Evolutionary conservation across 2,329 filamentous ascomycete species (phyloP).

Genomic region (Aspergillus quadricinctus): DNA sequence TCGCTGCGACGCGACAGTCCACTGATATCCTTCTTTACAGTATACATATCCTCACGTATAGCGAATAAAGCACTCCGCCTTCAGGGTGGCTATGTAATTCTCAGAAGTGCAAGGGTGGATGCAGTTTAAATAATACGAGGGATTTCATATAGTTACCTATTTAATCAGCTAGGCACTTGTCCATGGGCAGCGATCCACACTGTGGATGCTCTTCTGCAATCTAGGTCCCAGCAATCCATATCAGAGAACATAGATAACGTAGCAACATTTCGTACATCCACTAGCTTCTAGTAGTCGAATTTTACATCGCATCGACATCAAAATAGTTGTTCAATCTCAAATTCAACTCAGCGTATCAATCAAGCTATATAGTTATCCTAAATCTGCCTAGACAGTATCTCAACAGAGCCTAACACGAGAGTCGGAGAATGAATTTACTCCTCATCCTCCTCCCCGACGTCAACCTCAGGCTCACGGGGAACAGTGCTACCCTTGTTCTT

Average conservation of each 20-base stretch:
- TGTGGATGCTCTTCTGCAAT: background rate
- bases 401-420: background rate
- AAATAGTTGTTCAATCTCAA: background rate
- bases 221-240: no score
- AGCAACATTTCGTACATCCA: background rate
- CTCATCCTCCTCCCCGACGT: constrained; percentile 25
- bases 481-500: constrained; percentile 29
- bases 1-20: no score
- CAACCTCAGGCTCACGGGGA: constrained; percentile 32
- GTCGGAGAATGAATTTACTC: constrained; percentile 2
- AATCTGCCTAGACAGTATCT: background rate
- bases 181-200: background rate
- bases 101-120: background rate
- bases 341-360: background rate
- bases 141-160: background rate
- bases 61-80: background rate
- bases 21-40: background rate
- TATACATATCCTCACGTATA: background rate
- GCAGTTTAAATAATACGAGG: background rate
- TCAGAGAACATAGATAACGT: background rate
- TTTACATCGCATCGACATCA: background rate
- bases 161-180: background rate
- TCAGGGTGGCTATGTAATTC: background rate
- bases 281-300: background rate
- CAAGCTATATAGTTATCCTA: background rate